Base-by-base conservation (phyloP, 768 basidiomycete genomes). In the Hysterangium stoloniferum region DNA sequence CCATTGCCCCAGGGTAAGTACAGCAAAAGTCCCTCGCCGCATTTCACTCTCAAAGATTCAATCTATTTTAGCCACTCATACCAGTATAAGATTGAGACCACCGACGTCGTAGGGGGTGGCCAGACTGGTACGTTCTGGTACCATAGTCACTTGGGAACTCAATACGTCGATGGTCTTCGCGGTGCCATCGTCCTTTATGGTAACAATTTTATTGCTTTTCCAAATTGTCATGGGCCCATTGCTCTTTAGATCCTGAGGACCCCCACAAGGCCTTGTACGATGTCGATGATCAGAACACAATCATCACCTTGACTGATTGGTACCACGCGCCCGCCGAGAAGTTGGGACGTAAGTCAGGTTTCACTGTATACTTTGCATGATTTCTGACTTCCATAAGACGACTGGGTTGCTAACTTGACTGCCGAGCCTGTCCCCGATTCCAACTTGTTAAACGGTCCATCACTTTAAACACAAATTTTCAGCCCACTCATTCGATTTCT, bases 371-470 rank as follows among this genome's bases (percentile, higher is more conserved):
- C 24, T 27, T 31, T 20, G 9, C 17, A 34, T 34, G 20, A 19
- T 2, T 45, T 25, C 44, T n/a, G 24, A 45, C 24, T 25, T 12
- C 5, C 31, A 25, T 28, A 8, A 45, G 44, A 45, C 19, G 44
- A 20, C 24, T 45, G 44, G 44, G 19, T 45, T 31, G 44, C 44
- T 45, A 28, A 28, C 15, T 9, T 17, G 11, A 28, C 24, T 25
- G 24, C 44, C 15, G 44, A 45, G 31, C 44, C 44, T 31, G 44
- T 45, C 13, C 44, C 67, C 0, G 58, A 75, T 46, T 63, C 77
- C 13, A 74, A 71, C 0, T 58, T 80, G 9, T 76, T 80, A 42
- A 80, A 80, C 36, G 77, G 78, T 0, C 58, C 58, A 17, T 34
- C 11, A 34, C 33, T 34, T 9, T 34, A 9, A 34, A 9, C 17